These are phyloP conservation scores for Fusarium compactum DNA, from an alignment of 2,329 filamentous ascomycete species.

Conservation along the genomic window DNA sequence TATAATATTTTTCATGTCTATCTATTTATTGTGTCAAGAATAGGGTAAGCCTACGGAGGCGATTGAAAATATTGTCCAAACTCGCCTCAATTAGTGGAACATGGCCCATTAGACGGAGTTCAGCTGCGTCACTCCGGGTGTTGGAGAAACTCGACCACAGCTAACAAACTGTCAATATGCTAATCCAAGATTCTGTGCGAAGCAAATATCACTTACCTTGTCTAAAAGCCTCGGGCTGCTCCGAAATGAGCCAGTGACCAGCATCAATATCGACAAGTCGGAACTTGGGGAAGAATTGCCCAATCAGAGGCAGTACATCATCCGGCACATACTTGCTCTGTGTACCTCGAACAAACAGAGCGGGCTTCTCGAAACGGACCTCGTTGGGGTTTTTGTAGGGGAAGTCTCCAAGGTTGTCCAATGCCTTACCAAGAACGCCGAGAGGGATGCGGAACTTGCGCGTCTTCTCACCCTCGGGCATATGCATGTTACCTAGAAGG, in stretches of 20 bases:
- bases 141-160: constrained; percentile 72
- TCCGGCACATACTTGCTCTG: constrained; percentile 83
- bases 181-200: background rate
- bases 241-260: constrained; percentile 91
- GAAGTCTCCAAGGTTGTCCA: constrained; percentile 88
- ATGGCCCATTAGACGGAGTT: constrained; percentile 1
- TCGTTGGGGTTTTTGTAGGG: constrained; percentile 81
- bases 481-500: constrained; percentile 85
- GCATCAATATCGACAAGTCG: constrained; percentile 78
- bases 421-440: constrained; percentile 71
- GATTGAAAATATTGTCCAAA: constrained; percentile 10
- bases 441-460: constrained; percentile 86
- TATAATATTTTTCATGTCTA: constrained; percentile 4
- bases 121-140: constrained; percentile 57
- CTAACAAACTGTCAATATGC: constrained; percentile 53
- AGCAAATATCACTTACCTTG: constrained; percentile 65
- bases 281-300: constrained; percentile 85
- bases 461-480: constrained; percentile 61
- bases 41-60: constrained; percentile 16
- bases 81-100: constrained; percentile 24
- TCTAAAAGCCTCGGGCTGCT: constrained; percentile 83
- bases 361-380: constrained; percentile 78
- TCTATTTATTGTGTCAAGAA: constrained; percentile 10
- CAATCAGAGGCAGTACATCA: constrained; percentile 82
- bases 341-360: constrained; percentile 84